phyloP scores from a whole-genome alignment of 2,329 filamentous ascomycete genomes.

The Fusarium algeriense region DNA sequence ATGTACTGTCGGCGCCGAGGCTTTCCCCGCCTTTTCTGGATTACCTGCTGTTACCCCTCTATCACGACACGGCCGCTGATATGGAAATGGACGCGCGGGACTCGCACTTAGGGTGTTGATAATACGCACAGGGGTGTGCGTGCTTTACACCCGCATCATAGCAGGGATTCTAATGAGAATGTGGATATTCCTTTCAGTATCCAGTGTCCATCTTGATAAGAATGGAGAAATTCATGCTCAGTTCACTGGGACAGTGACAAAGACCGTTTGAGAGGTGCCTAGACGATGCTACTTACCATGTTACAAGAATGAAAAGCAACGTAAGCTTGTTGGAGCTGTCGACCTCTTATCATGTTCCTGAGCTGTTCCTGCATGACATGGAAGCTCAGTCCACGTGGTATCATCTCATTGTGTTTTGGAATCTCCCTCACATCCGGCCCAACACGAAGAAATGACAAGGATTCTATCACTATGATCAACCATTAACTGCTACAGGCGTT shows the following conservation, averaged over 20 bases:
- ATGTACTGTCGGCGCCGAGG: conserved; percentile 1
- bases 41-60: conserved; percentile 24
- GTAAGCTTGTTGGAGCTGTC: conserved; percentile 18
- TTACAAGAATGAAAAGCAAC: conserved; percentile 9
- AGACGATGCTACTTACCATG: conserved; percentile 1
- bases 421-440: conserved; percentile 1
- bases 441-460: conserved; percentile 19
- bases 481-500: conserved; percentile 14
- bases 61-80: conserved; percentile 13
- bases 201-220: conserved; percentile 21
- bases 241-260: conserved; percentile 8
- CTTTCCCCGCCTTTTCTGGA: conserved; percentile 39
- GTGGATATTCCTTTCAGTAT: conserved; percentile 15
- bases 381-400: conserved; percentile 41
- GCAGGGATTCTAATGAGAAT: conserved; percentile 26
- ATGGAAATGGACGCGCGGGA: conserved; percentile 22
- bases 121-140: conserved; percentile 40
- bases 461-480: conserved; percentile 13
- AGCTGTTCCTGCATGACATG: conserved; percentile 44
- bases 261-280: conserved; percentile 10
- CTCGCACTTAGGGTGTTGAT: conserved; percentile 12
- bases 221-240: conserved; percentile 31
- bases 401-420: conserved; percentile 31
- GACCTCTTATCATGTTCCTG: conserved; percentile 20
- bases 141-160: neutral